phyloP scores from a whole-genome alignment of 2,329 filamentous ascomycete genomes.

The Monosporascus sp. region DNA sequence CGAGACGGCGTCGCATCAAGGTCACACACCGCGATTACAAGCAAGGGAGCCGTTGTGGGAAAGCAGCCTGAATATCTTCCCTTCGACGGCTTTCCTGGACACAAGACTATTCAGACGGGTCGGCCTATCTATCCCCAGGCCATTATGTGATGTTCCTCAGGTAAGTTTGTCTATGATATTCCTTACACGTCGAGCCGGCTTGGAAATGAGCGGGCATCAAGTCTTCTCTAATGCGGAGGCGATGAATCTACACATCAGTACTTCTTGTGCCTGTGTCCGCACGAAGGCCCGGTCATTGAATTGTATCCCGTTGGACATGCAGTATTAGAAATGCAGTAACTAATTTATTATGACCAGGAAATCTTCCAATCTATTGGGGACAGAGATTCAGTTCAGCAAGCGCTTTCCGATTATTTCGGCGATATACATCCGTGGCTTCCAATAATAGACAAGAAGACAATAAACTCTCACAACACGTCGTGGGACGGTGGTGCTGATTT shows the following conservation, averaged over 20 bases:
- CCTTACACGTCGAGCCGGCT: not conserved
- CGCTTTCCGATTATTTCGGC: conserved; percentile 35
- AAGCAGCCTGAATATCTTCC: conserved; percentile 28
- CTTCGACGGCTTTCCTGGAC: conserved; percentile 39
- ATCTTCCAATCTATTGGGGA: conserved; percentile 34
- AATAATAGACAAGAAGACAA: conserved; percentile 40
- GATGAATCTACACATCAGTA: too few species aligned
- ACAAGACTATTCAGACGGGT: conserved; percentile 31
- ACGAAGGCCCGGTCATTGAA: too few species aligned
- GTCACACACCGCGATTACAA: conserved; percentile 2
- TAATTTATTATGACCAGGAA: conserved; percentile 20
- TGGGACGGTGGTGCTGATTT: conserved; percentile 40
- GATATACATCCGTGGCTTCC: conserved; percentile 43
- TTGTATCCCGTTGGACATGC: too few species aligned
- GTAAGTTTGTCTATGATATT: conserved; percentile 18
- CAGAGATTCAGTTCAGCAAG: conserved; percentile 29
- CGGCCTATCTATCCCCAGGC: conserved; percentile 31
- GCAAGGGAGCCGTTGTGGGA: conserved; percentile 13
- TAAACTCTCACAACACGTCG: conserved; percentile 35
- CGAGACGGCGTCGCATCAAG: conserved; percentile 14
- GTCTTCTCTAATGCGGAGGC: too few species aligned
- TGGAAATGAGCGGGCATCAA: too few species aligned
- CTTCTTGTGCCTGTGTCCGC: too few species aligned
- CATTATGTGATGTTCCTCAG: conserved; percentile 31
- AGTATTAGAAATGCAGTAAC: too few species aligned